These are phyloP conservation scores for Emericellopsis cladophorae DNA, from an alignment of 2,329 filamentous ascomycete species.

Conservation along the genomic window DNA sequence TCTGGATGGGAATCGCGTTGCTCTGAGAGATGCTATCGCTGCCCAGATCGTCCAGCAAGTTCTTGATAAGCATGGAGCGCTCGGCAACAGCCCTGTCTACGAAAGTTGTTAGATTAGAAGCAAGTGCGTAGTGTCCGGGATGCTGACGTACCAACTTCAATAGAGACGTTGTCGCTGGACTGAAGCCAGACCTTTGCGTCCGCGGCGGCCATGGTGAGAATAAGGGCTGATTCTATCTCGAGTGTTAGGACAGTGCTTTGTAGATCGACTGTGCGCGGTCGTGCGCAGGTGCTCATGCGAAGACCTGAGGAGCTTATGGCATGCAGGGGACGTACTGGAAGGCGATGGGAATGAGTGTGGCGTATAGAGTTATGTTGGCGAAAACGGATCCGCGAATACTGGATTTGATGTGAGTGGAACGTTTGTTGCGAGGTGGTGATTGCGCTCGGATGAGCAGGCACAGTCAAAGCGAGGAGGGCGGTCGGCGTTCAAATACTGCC, in stretches of 20 bases:
- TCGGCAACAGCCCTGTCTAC: constrained; percentile 74
- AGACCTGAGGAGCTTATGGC: too few relatives aligned
- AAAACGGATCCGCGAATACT: too few relatives aligned
- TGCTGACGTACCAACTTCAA: constrained; percentile 31
- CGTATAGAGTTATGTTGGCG: too few relatives aligned
- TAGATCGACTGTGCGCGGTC: too few relatives aligned
- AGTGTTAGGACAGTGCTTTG: too few relatives aligned
- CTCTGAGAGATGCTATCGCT: constrained; percentile 37
- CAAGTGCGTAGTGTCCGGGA: background rate
- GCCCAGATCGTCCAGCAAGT: constrained; percentile 91
- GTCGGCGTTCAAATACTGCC: background rate
- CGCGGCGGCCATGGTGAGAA: constrained; percentile 18
- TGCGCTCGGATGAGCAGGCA: background rate
- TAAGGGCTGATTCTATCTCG: too few relatives aligned
- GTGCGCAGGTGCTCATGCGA: too few relatives aligned
- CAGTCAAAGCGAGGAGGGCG: background rate
- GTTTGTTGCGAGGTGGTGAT: background rate
- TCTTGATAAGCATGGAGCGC: constrained; percentile 92
- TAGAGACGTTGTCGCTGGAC: constrained; percentile 36
- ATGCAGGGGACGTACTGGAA: too few relatives aligned
- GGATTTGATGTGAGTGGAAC: too few relatives aligned
- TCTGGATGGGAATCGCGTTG: constrained; percentile 78
- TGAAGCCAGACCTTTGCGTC: constrained; percentile 32
- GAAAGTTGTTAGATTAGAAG: constrained; percentile 2
- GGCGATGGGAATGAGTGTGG: too few relatives aligned